Evolutionary conservation across 495 filamentous ascomycete species (phyloP), one percentile per base, ranked within the genome.

Genomic region (Annulohypoxylon stygium): DNA sequence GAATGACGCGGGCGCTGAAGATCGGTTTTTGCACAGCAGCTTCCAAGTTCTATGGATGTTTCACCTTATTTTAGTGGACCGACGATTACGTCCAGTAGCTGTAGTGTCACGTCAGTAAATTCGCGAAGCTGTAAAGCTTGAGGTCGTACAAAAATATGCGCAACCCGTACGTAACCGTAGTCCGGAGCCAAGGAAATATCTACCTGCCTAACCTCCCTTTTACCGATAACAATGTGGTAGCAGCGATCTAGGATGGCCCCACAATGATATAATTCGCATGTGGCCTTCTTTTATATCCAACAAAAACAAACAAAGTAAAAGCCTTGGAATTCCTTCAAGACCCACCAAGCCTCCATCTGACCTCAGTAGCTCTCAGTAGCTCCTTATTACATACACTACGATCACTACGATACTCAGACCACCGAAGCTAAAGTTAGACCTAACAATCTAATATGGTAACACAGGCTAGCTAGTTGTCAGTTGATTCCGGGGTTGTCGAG

Each of bases 201-300:
- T 30, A 30, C 30, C 30, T 23, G n/a, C n/a, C n/a, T n/a, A n/a
- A n/a, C n/a, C n/a, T 23, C 20, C 20, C 20, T 30, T 30, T 30
- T 51, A 41, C 16, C 9, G 60, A 36, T n/a, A 23, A 51, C 20
- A 57, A 20, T 47, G 43, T 20, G 43, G 43, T 47, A 47, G 43
- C 43, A 47, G 43, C 43, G 64, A 63, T 62, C 69, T 58, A 47
- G 43, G 43, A 20, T 7, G 14, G 9, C 33, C 26, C 57, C 64
- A 58, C 55, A 65, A 64, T 63, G 64, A 73, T 63, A 65, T 65
- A 64, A 61, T 69, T 20, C 43, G 41, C 60, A 73, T 68, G 65
- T 69, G 70, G 30, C 55, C 23, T 54, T 51, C 34, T 23, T 3
- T 30, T 70, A 50, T 61, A 16, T 41, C 67, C 67, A 64, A 64